Percentiles rank a stretch among this genome's conserved stretches.
These are phyloP conservation scores for Babesia bovis DNA, from an alignment of 169 alveolate genomes.

Conservation along the genomic window DNA sequence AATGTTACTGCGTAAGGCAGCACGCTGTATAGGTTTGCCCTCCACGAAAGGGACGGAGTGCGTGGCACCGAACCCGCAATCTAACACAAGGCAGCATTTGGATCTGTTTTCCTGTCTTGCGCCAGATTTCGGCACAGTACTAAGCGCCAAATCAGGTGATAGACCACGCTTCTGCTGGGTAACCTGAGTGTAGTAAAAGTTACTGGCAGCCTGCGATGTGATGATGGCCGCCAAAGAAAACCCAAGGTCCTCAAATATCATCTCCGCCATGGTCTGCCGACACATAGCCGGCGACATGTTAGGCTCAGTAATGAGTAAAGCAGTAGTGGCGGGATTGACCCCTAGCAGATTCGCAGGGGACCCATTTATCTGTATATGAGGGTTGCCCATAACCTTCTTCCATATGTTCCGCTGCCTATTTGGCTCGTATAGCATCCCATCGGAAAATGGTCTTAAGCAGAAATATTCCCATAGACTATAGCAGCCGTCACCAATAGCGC, in stretches of 20 bases:
- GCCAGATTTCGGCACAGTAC: neutral
- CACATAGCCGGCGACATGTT: conserved; percentile 80
- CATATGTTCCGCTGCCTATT: conserved; percentile 79
- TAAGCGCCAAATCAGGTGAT: conserved; percentile 12
- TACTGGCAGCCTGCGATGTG: conserved; percentile 80
- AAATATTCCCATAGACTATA: conserved; percentile 78
- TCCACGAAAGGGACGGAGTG: conserved; percentile 80
- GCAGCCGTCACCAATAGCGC: conserved; percentile 74
- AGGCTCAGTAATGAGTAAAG: conserved; percentile 80
- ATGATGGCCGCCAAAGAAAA: conserved; percentile 69
- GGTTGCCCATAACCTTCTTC: conserved; percentile 76
- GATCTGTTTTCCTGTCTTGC: conserved; percentile 1
- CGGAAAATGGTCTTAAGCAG: conserved; percentile 80
- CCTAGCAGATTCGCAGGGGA: conserved; percentile 42
- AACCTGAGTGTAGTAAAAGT: conserved; percentile 54
- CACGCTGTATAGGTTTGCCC: conserved; percentile 74
- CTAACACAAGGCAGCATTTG: conserved; percentile 82
- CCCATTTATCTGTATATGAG: conserved; percentile 22
- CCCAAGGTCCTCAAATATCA: conserved; percentile 80
- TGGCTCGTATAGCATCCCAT: conserved; percentile 76
- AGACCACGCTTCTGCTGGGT: conserved; percentile 3
- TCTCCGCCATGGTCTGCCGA: conserved; percentile 81
- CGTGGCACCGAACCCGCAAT: conserved; percentile 81
- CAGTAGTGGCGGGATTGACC: conserved; percentile 52
- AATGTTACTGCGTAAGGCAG: conserved; percentile 77